These are phyloP conservation scores for Globisporangium orthogonon DNA, from an alignment of 352 stramenopile genomes.

Conservation along the genomic window DNA sequence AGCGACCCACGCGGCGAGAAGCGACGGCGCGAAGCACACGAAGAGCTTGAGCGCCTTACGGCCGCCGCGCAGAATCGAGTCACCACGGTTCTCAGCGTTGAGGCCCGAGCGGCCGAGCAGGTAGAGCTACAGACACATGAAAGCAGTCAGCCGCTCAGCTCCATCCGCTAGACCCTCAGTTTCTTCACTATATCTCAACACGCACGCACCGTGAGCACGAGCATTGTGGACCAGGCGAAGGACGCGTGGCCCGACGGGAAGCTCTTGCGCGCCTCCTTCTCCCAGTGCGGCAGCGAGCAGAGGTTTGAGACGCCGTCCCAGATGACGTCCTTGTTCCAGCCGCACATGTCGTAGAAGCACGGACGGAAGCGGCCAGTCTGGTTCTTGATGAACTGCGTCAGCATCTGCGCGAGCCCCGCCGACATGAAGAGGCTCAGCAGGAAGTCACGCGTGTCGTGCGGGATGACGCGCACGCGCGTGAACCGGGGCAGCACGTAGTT, in stretches of 20 bases:
- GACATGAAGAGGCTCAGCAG: conserved; percentile 53
- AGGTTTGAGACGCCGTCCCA: conserved; percentile 66
- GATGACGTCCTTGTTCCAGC: conserved; percentile 52
- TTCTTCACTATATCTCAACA: too few relatives aligned
- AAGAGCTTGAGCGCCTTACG: conserved; percentile 65
- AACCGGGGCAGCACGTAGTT: conserved; percentile 51
- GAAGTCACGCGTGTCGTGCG: conserved; percentile 70
- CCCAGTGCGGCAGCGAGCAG: conserved; percentile 33
- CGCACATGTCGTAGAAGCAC: conserved; percentile 74
- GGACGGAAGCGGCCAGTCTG: conserved; percentile 62
- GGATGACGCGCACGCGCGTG: conserved; percentile 38
- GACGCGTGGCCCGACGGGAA: conserved; percentile 76
- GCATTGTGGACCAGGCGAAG: conserved; percentile 65
- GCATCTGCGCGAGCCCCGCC: conserved; percentile 37
- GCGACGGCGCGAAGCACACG: conserved; percentile 48
- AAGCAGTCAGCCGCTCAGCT: conserved; percentile 1
- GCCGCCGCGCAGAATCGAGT: conserved; percentile 38
- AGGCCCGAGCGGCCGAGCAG: conserved; percentile 59
- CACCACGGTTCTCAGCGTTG: conserved; percentile 38
- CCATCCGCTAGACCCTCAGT: too few relatives aligned
- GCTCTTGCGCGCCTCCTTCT: conserved; percentile 60
- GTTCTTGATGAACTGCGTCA: conserved; percentile 72
- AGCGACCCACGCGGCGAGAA: conserved; percentile 63
- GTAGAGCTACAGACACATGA: conserved; percentile 36
- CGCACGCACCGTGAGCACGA: conserved; percentile 52